phyloP scores from a whole-genome alignment of 768 basidiomycete species.

The Collybiopsis confluens region DNA sequence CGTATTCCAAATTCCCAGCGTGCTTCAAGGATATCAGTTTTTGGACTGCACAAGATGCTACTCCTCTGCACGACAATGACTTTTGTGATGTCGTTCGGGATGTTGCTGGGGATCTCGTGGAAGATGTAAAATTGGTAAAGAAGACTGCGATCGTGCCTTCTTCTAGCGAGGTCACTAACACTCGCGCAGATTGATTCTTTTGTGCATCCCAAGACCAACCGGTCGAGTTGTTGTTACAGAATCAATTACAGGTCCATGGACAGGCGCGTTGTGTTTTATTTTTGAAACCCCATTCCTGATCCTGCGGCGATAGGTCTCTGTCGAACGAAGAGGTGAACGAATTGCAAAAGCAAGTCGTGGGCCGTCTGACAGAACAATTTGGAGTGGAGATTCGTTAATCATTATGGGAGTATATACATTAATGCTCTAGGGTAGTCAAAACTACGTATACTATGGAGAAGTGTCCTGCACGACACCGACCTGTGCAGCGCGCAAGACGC shows the following conservation, averaged over 20 bases:
- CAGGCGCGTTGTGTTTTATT: conserved; percentile 43
- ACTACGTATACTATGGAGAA: neutral
- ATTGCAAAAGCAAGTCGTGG: conserved; percentile 63
- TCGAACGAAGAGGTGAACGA: conserved; percentile 86
- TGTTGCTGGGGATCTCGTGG: conserved; percentile 86
- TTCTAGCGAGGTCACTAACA: conserved; percentile 12
- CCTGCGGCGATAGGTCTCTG: conserved; percentile 53
- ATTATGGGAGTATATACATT: conserved; percentile 7
- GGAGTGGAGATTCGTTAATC: conserved; percentile 84
- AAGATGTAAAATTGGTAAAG: conserved; percentile 81
- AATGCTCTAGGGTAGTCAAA: no score
- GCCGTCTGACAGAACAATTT: conserved; percentile 54
- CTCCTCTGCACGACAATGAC: conserved; percentile 86
- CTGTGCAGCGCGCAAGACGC: conserved; percentile 90
- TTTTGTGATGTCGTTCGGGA: conserved; percentile 95
- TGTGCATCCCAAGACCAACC: conserved; percentile 80
- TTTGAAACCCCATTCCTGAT: conserved; percentile 1
- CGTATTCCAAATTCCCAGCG: conserved; percentile 90
- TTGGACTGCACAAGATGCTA: conserved; percentile 63
- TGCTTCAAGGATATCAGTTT: conserved; percentile 96
- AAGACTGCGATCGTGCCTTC: neutral
- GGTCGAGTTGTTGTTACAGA: conserved; percentile 80
- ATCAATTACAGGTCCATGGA: conserved; percentile 98
- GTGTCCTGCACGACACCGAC: conserved; percentile 89
- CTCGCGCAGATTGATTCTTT: conserved; percentile 80